Conservation (phyloP, 768 basidiomycete species). For the Mrakia hoshinonis region DNA sequence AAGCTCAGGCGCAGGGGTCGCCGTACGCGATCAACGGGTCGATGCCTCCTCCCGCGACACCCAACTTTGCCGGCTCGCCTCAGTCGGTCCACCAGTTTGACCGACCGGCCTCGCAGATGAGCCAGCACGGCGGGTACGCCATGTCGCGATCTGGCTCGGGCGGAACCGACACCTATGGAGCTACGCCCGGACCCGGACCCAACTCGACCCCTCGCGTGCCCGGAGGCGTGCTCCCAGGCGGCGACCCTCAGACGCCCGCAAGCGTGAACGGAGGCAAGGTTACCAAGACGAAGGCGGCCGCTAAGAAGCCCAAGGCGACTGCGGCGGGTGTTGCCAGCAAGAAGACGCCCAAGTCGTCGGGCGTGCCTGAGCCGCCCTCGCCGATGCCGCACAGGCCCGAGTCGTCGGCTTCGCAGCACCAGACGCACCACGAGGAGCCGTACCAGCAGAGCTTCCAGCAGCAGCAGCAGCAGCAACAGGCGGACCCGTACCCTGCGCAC, state of each 20-base stretch:
- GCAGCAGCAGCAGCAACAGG: background rate
- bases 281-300: background rate
- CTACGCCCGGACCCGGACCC: slow-evolving; percentile 10
- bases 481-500: too few species aligned
- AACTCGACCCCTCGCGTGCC: background rate
- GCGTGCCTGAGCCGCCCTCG: background rate
- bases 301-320: background rate
- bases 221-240: background rate
- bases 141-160: background rate
- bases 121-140: background rate
- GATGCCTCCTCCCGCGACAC: slow-evolving; percentile 3
- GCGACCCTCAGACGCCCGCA: background rate
- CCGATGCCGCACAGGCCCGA: background rate
- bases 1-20: background rate
- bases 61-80: slow-evolving; percentile 2
- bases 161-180: background rate
- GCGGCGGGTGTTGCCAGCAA: background rate
- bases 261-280: background rate
- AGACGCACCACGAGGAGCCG: background rate
- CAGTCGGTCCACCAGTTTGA: background rate
- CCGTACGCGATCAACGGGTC: slow-evolving; percentile 7
- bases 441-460: background rate
- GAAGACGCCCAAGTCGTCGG: background rate
- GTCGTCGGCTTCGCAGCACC: background rate
- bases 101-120: background rate